These are phyloP conservation scores for Xylaria sp. DNA, from an alignment of 2,329 filamentous ascomycete species.

Conservation along the genomic window DNA sequence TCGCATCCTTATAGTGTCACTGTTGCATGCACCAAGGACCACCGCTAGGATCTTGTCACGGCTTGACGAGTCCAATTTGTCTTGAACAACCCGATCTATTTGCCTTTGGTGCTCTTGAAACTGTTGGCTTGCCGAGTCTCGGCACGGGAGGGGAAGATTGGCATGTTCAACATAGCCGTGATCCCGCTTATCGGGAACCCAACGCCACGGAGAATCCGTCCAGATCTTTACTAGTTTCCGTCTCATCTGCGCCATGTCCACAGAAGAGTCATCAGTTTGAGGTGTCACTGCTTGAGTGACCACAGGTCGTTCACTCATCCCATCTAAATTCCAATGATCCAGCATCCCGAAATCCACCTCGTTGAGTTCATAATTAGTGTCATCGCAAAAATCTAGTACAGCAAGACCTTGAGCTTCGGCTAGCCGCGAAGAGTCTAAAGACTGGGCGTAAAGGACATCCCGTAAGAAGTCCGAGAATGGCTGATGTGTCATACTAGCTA, in stretches of 20 bases:
- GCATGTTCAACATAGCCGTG: constrained; percentile 58
- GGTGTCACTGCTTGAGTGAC: constrained; percentile 46
- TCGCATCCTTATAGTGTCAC: constrained; percentile 59
- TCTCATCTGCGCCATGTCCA: constrained; percentile 60
- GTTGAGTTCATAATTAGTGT: constrained; percentile 62
- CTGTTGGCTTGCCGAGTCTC: constrained; percentile 53
- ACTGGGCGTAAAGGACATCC: constrained; percentile 62
- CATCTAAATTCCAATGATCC: constrained; percentile 61
- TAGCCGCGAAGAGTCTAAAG: constrained; percentile 52
- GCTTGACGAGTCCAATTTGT: constrained; percentile 58
- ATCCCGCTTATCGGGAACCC: constrained; percentile 59
- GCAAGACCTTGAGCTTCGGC: constrained; percentile 56
- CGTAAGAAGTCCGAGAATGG: constrained; percentile 64
- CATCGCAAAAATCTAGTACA: constrained; percentile 63
- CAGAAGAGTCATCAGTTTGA: constrained; percentile 52
- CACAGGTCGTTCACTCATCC: constrained; percentile 46
- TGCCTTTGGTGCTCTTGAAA: constrained; percentile 54
- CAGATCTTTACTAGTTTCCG: constrained; percentile 60
- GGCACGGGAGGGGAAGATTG: constrained; percentile 57
- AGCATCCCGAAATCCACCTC: constrained; percentile 64
- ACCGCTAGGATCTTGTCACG: constrained; percentile 73
- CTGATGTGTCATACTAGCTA: constrained; percentile 50
- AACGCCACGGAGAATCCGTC: constrained; percentile 64
- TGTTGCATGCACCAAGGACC: constrained; percentile 68
- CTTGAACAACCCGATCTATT: constrained; percentile 55